A percentile compares a stretch with the other conserved stretches of the same genome.
Conservation (phyloP, 2,329 filamentous ascomycete species). For the Colletotrichum sp. region DNA sequence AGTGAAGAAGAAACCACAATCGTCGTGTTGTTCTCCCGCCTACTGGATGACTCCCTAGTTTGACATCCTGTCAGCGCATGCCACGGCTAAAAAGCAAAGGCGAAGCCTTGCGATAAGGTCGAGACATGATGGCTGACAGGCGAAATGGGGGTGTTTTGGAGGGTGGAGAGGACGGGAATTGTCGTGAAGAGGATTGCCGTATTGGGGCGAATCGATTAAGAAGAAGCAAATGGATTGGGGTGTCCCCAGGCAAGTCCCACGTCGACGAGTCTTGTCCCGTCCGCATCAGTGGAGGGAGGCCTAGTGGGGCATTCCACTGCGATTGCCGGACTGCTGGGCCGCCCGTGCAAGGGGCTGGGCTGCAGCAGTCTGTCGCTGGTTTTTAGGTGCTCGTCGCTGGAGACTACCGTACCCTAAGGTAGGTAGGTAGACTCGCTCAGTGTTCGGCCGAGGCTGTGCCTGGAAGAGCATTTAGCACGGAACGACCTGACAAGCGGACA, state of each 20-base stretch:
- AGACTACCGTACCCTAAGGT: too few relatives aligned
- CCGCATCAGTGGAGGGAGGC: constrained; percentile 6
- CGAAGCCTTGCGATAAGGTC: constrained; percentile 5
- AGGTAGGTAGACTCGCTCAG: background rate
- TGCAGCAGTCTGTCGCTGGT: background rate
- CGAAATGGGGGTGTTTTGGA: background rate
- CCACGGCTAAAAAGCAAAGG: background rate
- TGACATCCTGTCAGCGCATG: background rate
- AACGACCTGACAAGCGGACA: background rate
- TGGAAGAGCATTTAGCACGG: background rate
- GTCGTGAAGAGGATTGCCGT: constrained; percentile 15
- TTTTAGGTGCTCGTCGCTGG: background rate
- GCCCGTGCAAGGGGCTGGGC: background rate
- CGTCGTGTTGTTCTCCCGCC: background rate
- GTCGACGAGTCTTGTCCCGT: constrained; percentile 14
- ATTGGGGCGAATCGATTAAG: constrained; percentile 5
- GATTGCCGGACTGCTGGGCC: constrained; percentile 20
- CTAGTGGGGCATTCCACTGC: background rate
- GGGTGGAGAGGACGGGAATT: background rate
- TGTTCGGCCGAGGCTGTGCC: background rate
- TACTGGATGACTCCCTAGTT: background rate
- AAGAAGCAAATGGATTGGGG: background rate
- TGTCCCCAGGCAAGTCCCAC: constrained; percentile 1
- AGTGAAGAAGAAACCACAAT: background rate
- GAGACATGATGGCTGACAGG: background rate